These are phyloP conservation scores for Penicillium ochrochloron DNA, from an alignment of 495 filamentous ascomycete species.

Conservation along the genomic window DNA sequence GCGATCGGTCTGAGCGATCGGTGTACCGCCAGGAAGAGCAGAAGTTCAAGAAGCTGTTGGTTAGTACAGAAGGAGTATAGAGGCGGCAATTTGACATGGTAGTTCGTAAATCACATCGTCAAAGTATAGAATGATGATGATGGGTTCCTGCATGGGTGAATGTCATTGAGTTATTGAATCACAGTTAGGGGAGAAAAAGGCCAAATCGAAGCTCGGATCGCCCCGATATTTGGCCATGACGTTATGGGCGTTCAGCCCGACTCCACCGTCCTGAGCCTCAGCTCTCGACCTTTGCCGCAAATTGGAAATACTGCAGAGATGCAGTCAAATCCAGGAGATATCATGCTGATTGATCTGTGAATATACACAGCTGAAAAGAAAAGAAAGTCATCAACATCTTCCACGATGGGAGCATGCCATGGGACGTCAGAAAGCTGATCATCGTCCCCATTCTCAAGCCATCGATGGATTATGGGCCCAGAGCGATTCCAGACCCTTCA, in stretches of 20 bases:
- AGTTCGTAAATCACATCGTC: neutral
- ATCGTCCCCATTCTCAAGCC: neutral
- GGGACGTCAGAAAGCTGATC: constrained; percentile 3
- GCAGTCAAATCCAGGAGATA: neutral
- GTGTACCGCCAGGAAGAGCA: neutral
- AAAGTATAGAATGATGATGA: neutral
- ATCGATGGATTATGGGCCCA: constrained; percentile 13
- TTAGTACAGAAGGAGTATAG: neutral
- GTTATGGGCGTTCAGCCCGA: constrained; percentile 16
- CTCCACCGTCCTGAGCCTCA: constrained; percentile 31
- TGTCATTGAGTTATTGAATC: neutral
- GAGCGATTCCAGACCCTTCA: neutral
- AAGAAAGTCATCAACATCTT: neutral
- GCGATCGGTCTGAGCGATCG: constrained; percentile 5
- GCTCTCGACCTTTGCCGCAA: neutral
- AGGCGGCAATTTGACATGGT: neutral
- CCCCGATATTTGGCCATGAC: constrained; percentile 27
- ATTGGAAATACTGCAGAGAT: neutral
- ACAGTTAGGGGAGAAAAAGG: too few relatives aligned
- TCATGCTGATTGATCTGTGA: neutral
- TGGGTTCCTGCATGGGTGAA: neutral
- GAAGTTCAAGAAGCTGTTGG: neutral
- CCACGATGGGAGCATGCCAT: neutral
- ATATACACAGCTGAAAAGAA: neutral
- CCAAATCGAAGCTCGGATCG: constrained; percentile 26